A percentile compares a stretch with the other conserved stretches of the same genome.
These are phyloP conservation scores for Roridomyces roridus DNA, from an alignment of 768 basidiomycete genomes.

Conservation along the genomic window DNA sequence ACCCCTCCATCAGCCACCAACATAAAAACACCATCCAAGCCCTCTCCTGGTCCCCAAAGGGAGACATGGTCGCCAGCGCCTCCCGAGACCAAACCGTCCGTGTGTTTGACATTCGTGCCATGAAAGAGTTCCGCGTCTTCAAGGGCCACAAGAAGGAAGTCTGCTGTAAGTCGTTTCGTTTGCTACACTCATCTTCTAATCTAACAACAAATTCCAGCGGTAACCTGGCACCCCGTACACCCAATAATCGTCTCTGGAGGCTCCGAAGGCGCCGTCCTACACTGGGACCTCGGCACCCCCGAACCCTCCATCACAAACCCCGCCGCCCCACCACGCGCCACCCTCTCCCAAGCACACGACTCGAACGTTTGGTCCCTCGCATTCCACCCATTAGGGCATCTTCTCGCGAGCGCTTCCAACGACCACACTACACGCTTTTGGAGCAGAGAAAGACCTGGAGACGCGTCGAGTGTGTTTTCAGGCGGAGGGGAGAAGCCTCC, in stretches of 20 bases:
- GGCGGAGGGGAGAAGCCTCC: conserved; percentile 88
- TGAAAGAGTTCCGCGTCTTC: conserved; percentile 92
- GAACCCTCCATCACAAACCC: conserved; percentile 53
- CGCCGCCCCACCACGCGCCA: conserved; percentile 70
- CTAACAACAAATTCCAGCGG: conserved; percentile 52
- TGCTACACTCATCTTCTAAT: not conserved
- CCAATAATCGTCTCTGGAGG: conserved; percentile 93
- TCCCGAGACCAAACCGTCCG: conserved; percentile 94
- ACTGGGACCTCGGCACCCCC: conserved; percentile 89
- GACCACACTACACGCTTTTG: conserved; percentile 99
- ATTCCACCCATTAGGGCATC: conserved; percentile 94
- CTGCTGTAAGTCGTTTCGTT: conserved; percentile 69
- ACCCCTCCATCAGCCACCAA: conserved; percentile 68
- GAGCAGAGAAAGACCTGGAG: conserved; percentile 91
- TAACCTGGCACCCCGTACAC: conserved; percentile 96
- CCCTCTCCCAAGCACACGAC: conserved; percentile 96
- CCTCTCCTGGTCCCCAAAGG: conserved; percentile 91
- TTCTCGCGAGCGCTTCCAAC: conserved; percentile 93
- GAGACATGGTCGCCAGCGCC: conserved; percentile 92
- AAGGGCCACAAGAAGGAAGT: conserved; percentile 99
- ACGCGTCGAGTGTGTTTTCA: conserved; percentile 75
- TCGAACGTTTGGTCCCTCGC: conserved; percentile 96
- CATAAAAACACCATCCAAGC: conserved; percentile 98
- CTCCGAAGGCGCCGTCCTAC: conserved; percentile 90
- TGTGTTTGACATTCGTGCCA: conserved; percentile 96